These are phyloP conservation scores for Epichloe baconii DNA, from an alignment of 2,329 filamentous ascomycete species.

Conservation along the genomic window DNA sequence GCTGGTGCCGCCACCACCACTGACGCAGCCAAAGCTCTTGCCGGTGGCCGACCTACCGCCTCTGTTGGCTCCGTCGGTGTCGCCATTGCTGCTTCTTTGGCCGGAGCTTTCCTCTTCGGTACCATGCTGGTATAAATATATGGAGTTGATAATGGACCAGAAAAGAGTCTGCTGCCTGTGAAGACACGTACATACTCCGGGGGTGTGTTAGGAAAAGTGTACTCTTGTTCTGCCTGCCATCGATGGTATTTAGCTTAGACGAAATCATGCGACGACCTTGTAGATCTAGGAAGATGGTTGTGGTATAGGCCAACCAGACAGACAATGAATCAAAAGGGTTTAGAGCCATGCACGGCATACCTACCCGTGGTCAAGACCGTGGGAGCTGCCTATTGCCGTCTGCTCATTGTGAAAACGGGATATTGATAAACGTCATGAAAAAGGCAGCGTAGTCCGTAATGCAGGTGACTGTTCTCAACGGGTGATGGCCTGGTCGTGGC, in stretches of 20 bases:
- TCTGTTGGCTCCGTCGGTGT: constrained; percentile 2
- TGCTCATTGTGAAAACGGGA: no score
- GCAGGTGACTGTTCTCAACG: no score
- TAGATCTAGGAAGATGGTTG: not conserved
- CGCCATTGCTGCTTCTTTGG: constrained; percentile 3
- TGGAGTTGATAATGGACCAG: not conserved
- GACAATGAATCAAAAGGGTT: not conserved
- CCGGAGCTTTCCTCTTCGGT: constrained; percentile 7
- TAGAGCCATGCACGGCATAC: no score
- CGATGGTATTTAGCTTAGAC: not conserved
- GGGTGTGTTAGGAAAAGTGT: no score
- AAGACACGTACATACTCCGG: no score
- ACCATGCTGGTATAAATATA: constrained; percentile 3
- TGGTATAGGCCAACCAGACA: not conserved
- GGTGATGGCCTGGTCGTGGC: no score
- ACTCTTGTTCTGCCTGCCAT: not conserved
- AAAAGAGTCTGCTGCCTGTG: no score
- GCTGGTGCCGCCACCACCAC: not conserved
- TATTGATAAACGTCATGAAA: no score
- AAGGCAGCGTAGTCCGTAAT: no score
- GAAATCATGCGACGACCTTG: not conserved
- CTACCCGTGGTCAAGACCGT: no score
- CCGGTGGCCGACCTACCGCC: not conserved
- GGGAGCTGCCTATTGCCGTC: no score
- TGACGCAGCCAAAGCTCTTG: not conserved